These are phyloP conservation scores for Penicillium freii DNA, from an alignment of 2,329 filamentous ascomycete species.

Conservation along the genomic window DNA sequence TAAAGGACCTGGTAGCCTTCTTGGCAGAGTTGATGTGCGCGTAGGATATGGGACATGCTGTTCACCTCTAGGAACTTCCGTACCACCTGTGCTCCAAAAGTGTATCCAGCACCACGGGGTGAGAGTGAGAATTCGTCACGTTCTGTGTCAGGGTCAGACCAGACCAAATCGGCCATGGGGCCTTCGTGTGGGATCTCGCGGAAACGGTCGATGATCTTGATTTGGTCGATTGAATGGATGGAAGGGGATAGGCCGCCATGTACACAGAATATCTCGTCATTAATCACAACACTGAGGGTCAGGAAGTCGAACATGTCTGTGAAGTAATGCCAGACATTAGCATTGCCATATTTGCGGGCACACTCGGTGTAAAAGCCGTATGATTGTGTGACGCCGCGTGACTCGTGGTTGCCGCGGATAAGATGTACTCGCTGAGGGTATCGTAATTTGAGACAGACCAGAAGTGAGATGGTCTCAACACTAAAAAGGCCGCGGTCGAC, in stretches of 20 bases:
- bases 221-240: conserved; percentile 98
- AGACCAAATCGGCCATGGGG: conserved; percentile 98
- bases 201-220: conserved; percentile 99
- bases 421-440: conserved; percentile 94
- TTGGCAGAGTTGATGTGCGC: conserved; percentile 97
- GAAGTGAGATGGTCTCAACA: conserved; percentile 96
- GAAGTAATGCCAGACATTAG: conserved; percentile 99
- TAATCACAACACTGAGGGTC: conserved; percentile 94
- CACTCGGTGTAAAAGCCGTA: conserved; percentile 99
- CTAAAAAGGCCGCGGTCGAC: conserved; percentile 98
- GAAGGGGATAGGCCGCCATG: conserved; percentile 87
- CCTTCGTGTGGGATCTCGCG: conserved; percentile 98
- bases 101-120: conserved; percentile 91
- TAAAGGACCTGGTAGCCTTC: conserved; percentile 97
- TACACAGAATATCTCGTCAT: conserved; percentile 98
- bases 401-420: conserved; percentile 97
- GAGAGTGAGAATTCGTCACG: conserved; percentile 94
- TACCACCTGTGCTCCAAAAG: conserved; percentile 95
- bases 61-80: conserved; percentile 98
- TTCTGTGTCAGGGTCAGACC: conserved; percentile 97
- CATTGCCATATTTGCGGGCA: conserved; percentile 95
- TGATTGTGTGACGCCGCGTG: conserved; percentile 93
- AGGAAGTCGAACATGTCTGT: conserved; percentile 99
- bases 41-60: conserved; percentile 93
- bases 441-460: conserved; percentile 94